phyloP scores from a whole-genome alignment of 148 eudicot species.

The Nepenthes mirabilis region DNA sequence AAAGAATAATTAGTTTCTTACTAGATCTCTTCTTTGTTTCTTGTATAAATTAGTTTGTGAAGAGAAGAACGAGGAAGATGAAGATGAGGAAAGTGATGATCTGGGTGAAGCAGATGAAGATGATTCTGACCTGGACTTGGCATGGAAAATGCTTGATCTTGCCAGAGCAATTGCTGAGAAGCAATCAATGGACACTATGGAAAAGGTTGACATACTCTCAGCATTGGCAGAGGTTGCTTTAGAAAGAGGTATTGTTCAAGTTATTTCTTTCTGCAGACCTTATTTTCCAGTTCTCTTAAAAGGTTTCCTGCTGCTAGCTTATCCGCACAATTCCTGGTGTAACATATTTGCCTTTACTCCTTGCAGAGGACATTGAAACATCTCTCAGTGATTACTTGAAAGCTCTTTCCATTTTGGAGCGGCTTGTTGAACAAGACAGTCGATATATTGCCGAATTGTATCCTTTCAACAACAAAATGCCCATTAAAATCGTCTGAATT shows the following conservation, averaged over 20 bases:
- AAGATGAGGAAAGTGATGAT: conserved; percentile 63
- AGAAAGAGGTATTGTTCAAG: conserved; percentile 59
- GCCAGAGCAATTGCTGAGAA: conserved; percentile 88
- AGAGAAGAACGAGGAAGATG: conserved; percentile 38
- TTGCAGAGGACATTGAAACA: conserved; percentile 88
- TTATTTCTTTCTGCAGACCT: not conserved
- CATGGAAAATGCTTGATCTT: conserved; percentile 98
- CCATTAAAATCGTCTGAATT: no score
- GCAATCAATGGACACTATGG: conserved; percentile 57
- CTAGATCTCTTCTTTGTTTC: not conserved
- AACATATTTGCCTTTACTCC: conserved; percentile 4
- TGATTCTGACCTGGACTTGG: conserved; percentile 89
- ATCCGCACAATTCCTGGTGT: not conserved
- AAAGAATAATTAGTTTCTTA: no score
- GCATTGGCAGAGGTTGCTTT: conserved; percentile 87
- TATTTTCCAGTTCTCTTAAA: not conserved
- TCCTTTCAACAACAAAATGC: conserved; percentile 29
- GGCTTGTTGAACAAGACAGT: conserved; percentile 72
- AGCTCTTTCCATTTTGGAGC: conserved; percentile 75
- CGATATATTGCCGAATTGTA: conserved; percentile 86
- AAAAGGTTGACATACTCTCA: conserved; percentile 79
- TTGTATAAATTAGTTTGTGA: conserved; percentile 17
- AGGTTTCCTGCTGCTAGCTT: not conserved
- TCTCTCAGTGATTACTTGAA: conserved; percentile 81
- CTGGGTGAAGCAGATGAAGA: conserved; percentile 71